Base-by-base conservation (phyloP, 257 asterid genomes). In the Haberlea rhodopensis region DNA sequence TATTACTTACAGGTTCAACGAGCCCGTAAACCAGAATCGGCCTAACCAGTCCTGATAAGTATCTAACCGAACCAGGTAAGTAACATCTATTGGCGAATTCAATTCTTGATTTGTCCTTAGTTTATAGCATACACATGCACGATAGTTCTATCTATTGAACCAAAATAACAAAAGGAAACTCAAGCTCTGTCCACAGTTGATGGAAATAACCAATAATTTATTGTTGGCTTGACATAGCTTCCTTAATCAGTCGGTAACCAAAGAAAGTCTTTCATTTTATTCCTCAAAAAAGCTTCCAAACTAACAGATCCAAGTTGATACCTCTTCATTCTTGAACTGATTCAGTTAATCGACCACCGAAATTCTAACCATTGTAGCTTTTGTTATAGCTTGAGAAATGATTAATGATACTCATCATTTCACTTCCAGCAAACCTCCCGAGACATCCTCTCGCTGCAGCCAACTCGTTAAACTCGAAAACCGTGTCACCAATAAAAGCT, bases 351-450 rank as follows among this genome's bases (percentile, higher is more conserved):
- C 52, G 46, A 3, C 56, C 55, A 37, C 45, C 22, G 53, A 54
- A 66, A 16, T 24, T 24, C 20, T 13, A 32, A 20, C n/a, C 6
- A 53, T 26, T 52, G 58, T 37, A 29, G 28, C 56, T 65, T 62
- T 32, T 6, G 16, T 77, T 73, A 73, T 28, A 87, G 78, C 63
- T 78, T 77, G 34, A 92, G 77, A 80, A 71, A 87, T 3, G 82
- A 74, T 77, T 94, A 31, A 94, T 87, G 67, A 94, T 76, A 68
- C 84, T 91, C 97, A 94, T 94, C 97, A 90, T 87, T 75, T 90
- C 96, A 68, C 92, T 80, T 26, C 96, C 97, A 52, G 87, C 75
- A 71, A 94, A 94, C 58, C 99, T 71, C 53, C 97, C 97, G 57
- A 90, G 97, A 63, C 81, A 75, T 43, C 97, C 97, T 73, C 89